phyloP scores from a whole-genome alignment of 306 rosid genomes.

The Cajanus cajan region DNA sequence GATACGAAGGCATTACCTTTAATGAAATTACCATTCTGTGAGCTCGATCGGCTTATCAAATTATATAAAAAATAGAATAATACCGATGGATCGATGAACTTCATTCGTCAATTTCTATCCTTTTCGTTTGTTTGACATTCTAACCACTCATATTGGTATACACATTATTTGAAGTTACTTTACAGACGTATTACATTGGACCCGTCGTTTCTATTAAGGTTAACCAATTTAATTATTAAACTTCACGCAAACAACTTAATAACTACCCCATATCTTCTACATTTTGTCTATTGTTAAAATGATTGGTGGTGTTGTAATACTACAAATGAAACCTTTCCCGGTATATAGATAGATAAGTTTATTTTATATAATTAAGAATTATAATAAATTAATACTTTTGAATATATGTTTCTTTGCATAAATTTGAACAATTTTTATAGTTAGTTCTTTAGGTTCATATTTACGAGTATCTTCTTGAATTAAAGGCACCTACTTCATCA shows the following conservation, averaged over 20 bases:
- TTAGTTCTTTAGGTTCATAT: no score
- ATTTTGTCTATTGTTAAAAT: neutral
- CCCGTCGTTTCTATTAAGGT: neutral
- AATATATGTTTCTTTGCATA: no score
- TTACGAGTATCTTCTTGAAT: no score
- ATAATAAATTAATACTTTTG: no score
- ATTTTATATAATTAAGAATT: no score
- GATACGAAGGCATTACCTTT: neutral
- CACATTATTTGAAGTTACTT: neutral
- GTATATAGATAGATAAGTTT: no score
- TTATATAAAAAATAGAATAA: neutral
- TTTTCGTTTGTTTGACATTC: neutral
- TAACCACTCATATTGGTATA: neutral
- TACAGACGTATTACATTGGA: neutral
- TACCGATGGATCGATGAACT: neutral
- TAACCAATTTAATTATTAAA: neutral
- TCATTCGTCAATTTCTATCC: neutral
- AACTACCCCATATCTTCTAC: neutral
- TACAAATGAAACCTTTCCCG: neutral
- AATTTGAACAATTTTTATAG: no score
- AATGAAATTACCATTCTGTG: neutral
- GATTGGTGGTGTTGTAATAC: neutral
- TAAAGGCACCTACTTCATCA: no score
- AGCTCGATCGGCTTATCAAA: neutral
- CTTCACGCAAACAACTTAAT: neutral